Conservation (phyloP, 305 asterid species). For the Solanum hybrid region DNA sequence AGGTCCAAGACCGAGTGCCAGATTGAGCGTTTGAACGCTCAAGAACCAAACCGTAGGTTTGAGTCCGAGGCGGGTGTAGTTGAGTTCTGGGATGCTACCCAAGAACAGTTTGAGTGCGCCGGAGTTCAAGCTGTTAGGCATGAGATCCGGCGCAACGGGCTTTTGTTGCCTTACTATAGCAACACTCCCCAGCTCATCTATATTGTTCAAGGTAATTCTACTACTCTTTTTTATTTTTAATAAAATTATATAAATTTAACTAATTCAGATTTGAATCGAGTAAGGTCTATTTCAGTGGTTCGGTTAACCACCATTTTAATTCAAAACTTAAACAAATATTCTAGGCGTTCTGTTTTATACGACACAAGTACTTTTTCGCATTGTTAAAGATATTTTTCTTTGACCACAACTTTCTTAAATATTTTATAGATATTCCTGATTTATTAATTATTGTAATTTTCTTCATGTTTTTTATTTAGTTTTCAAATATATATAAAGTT, state of each 20-base stretch:
- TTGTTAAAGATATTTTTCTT: background rate
- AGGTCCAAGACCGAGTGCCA: conserved; percentile 23
- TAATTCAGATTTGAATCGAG: background rate
- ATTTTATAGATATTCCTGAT: background rate
- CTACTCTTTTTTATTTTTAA: too few relatives aligned
- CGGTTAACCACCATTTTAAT: background rate
- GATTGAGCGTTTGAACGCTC: conserved; percentile 33
- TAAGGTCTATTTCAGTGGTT: background rate
- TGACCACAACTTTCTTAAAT: background rate
- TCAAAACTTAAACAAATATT: background rate
- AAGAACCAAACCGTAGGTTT: conserved; percentile 28
- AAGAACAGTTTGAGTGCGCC: conserved; percentile 49
- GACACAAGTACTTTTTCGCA: background rate
- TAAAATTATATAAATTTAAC: too few relatives aligned
- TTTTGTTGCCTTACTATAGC: conserved; percentile 55
- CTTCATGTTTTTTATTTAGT: background rate
- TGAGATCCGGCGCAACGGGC: conserved; percentile 28
- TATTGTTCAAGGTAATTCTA: conserved; percentile 30
- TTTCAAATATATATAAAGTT: background rate
- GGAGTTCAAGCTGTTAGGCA: conserved; percentile 43
- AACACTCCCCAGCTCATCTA: conserved; percentile 50
- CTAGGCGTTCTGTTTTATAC: background rate
- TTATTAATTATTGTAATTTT: background rate
- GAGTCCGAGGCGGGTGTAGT: conserved; percentile 48
- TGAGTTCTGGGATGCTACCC: conserved; percentile 52